These are phyloP conservation scores for Papiliotrema nemorosa DNA, from an alignment of 1,284 basidiomycete genomes.

Conservation along the genomic window DNA sequence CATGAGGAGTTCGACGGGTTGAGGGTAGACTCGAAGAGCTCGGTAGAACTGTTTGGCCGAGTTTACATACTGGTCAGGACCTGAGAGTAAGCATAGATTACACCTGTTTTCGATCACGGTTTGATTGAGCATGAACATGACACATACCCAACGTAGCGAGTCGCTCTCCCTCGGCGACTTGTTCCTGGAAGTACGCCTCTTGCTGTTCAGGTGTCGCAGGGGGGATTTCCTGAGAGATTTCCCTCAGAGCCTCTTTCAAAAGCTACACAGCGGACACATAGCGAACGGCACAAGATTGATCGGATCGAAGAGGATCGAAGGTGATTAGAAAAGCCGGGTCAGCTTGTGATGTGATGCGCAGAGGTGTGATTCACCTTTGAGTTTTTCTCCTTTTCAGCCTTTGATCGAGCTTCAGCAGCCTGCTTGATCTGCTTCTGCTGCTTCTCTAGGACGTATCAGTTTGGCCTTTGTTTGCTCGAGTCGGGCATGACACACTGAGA, in stretches of 20 bases:
- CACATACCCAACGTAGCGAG: conserved; percentile 69
- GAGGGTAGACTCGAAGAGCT: conserved; percentile 89
- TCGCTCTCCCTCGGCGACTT: conserved; percentile 83
- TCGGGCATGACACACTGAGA: conserved; percentile 63
- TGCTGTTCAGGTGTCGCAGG: conserved; percentile 68
- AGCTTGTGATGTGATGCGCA: not conserved
- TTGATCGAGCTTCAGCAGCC: conserved; percentile 59
- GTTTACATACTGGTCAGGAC: conserved; percentile 57
- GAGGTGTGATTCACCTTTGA: conserved; percentile 30
- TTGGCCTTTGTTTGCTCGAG: not conserved
- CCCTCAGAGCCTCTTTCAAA: conserved; percentile 21
- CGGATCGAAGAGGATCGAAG: not conserved
- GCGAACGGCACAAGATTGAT: conserved; percentile 6
- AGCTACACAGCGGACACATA: conserved; percentile 43
- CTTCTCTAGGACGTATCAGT: conserved; percentile 60
- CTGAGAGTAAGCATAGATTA: conserved; percentile 50
- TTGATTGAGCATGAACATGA: not conserved
- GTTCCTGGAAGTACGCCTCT: conserved; percentile 86
- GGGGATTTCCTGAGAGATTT: conserved; percentile 49
- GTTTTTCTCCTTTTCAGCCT: conserved; percentile 50
- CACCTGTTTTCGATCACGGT: not conserved
- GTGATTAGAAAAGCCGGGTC: conserved; percentile 3
- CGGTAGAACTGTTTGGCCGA: conserved; percentile 90
- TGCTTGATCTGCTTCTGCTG: conserved; percentile 74
- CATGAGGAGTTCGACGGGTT: conserved; percentile 82